phyloP scores from a whole-genome alignment of 2,329 filamentous ascomycete genomes.

The Xylariaceae sp. region DNA sequence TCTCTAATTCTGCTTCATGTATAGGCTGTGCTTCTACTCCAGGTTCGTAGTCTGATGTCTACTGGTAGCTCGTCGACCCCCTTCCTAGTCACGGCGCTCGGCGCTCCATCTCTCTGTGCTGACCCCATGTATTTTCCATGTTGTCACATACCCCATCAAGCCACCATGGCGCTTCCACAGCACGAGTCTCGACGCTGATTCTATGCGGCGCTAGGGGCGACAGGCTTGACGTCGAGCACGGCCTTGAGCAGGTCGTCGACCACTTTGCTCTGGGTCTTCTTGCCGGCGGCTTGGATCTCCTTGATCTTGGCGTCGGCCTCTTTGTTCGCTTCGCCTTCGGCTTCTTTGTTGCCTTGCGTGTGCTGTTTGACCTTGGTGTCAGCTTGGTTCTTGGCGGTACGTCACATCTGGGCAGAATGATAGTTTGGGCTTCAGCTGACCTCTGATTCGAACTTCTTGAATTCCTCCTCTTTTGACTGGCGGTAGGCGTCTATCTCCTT shows the following conservation, averaged over 20 bases:
- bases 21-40: no score
- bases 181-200: neutral
- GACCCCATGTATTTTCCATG: no score
- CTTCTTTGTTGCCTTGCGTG: slow-evolving; percentile 80
- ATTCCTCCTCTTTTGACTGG: slow-evolving; percentile 86
- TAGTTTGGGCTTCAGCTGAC: slow-evolving; percentile 30
- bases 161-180: no score
- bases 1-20: no score
- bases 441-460: slow-evolving; percentile 86
- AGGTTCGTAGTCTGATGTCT: no score
- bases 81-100: no score
- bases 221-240: slow-evolving; percentile 80
- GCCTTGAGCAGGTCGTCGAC: slow-evolving; percentile 79
- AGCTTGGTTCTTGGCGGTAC: no score
- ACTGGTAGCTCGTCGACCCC: no score
- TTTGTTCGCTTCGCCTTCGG: slow-evolving; percentile 74
- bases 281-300: slow-evolving; percentile 77
- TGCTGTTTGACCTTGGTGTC: slow-evolving; percentile 57
- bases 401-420: no score
- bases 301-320: slow-evolving; percentile 79
- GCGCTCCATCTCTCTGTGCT: no score
- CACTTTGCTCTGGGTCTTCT: slow-evolving; percentile 76
- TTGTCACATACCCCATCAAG: no score
- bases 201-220: slow-evolving; percentile 41
- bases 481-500: slow-evolving; percentile 96